Base-by-base conservation (phyloP, 1,284 basidiomycete species). In the Trichosporon faecale region DNA sequence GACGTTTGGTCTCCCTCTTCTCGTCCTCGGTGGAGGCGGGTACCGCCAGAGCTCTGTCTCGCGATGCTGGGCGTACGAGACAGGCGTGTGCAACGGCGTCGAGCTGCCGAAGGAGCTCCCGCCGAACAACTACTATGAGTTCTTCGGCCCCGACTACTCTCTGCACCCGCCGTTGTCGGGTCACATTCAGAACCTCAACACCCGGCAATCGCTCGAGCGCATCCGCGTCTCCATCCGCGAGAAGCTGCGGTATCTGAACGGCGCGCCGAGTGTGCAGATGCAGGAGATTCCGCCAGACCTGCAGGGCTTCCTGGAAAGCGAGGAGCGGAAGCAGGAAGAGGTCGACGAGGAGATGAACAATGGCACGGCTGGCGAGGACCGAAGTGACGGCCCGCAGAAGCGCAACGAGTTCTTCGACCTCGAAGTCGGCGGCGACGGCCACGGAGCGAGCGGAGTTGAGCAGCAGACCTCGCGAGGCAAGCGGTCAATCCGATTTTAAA, bases 41-140 rank as follows among this genome's bases (percentile, higher is more conserved):
- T 99, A 99, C 72, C 77, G 83, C 29, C 80, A 82, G 68, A 93
- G 93, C 80, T 97, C 96, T 76, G 96, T 99, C 68, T 93, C 93
- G 57, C 89, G 96, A n/a, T 98, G 96, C 80, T 99, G 96, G 96
- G 91, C 96, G 11, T 98, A 98, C 85, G 96, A 99, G 83, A 99
- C 97, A 0, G 91, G 93, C 5, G 91, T 99, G 0, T 88, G 95
- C n/a, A 90, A 95, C 29, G 92, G 94, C 18, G 89, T 91, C 0
- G 85, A 88, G 18, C 88, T 99, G 14, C 90, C 94, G 0, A 91
- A 96, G 82, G 89, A 91, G 69, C 88, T 99, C 5, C 96, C 96
- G 0, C 85, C 86, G 11, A 98, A 95, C 7, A 89, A 93, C 1
- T 99, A 97, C 83, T 93, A 97, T 79, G 88, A 91, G 2, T 98